These are phyloP conservation scores for Nigrograna mackinnonii DNA, from an alignment of 2,329 filamentous ascomycete genomes.

Conservation along the genomic window DNA sequence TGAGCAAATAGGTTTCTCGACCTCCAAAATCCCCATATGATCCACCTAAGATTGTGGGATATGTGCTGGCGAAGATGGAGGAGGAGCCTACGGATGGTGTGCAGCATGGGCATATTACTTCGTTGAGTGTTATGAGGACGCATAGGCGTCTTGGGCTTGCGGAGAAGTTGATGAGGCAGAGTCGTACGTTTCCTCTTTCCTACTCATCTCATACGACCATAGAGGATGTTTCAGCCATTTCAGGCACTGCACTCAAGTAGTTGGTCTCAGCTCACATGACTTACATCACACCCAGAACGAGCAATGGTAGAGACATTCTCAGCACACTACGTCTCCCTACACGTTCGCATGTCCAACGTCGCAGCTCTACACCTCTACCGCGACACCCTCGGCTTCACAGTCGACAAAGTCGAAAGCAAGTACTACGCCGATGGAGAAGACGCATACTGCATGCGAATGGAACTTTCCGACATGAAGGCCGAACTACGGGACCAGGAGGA, in stretches of 20 bases:
- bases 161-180: constrained; percentile 96
- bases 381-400: constrained; percentile 86
- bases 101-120: constrained; percentile 95
- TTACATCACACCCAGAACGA: too few relatives aligned
- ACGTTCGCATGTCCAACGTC: constrained; percentile 92
- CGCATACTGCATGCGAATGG: constrained; percentile 90
- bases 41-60: constrained; percentile 96
- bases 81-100: constrained; percentile 92
- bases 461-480: constrained; percentile 65
- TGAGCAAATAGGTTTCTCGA: constrained; percentile 66
- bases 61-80: constrained; percentile 99
- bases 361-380: constrained; percentile 92
- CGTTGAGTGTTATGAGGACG: constrained; percentile 92
- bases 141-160: constrained; percentile 89
- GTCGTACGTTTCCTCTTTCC: constrained; percentile 55
- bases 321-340: constrained; percentile 90
- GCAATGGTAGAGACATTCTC: constrained; percentile 96
- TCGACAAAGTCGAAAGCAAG: constrained; percentile 82
- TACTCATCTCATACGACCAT: constrained; percentile 2
- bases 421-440: constrained; percentile 99
- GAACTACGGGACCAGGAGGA: constrained; percentile 51
- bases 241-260: not conserved
- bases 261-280: not conserved
- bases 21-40: constrained; percentile 78
- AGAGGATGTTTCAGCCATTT: not conserved